A percentile compares a stretch with the other conserved stretches of the same genome.
Evolutionary conservation across 2,329 filamentous ascomycete genomes (phyloP).

Genomic region (Ascocoryne sarcoides): DNA sequence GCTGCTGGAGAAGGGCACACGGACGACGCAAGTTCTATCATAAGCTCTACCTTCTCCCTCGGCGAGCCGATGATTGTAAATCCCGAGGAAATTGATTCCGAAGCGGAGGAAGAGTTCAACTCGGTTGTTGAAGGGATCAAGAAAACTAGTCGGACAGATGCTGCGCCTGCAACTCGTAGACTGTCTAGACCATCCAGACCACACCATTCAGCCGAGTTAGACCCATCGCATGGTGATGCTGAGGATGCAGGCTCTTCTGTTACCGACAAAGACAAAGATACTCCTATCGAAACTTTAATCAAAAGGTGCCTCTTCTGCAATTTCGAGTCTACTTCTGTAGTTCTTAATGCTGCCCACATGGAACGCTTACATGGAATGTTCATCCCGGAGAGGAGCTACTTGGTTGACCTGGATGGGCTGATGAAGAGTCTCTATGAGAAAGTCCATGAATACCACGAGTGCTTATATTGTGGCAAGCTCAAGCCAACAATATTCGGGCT

Average conservation of each 20-base stretch:
- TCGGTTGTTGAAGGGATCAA: slow-evolving; percentile 72
- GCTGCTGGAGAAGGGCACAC: slow-evolving; percentile 32
- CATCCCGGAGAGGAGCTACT: slow-evolving; percentile 78
- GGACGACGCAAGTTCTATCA: slow-evolving; percentile 65
- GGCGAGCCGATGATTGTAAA: slow-evolving; percentile 56
- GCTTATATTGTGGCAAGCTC: slow-evolving; percentile 77
- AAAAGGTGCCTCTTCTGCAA: slow-evolving; percentile 83
- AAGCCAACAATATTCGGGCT: slow-evolving; percentile 71
- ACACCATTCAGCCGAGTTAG: slow-evolving; percentile 10
- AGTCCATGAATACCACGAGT: slow-evolving; percentile 72
- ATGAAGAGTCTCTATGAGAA: slow-evolving; percentile 71
- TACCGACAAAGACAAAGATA: slow-evolving; percentile 34
- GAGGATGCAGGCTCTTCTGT: slow-evolving; percentile 19
- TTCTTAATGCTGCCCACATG: slow-evolving; percentile 84
- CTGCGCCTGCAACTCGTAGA: slow-evolving; percentile 13
- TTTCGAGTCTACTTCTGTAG: slow-evolving; percentile 64
- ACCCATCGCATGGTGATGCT: too few relatives aligned
- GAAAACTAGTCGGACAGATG: slow-evolving; percentile 44
- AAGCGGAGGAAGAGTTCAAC: slow-evolving; percentile 66
- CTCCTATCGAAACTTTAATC: slow-evolving; percentile 28
- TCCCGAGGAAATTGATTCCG: slow-evolving; percentile 46
- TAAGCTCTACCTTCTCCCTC: slow-evolving; percentile 86
- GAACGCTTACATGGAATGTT: slow-evolving; percentile 90
- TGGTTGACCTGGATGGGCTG: slow-evolving; percentile 75
- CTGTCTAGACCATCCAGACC: slow-evolving; percentile 20